Percentiles rank a stretch among this genome's conserved stretches.
phyloP scores from a whole-genome alignment of 2,329 filamentous ascomycete genomes.

The Fusarium abutilonis region DNA sequence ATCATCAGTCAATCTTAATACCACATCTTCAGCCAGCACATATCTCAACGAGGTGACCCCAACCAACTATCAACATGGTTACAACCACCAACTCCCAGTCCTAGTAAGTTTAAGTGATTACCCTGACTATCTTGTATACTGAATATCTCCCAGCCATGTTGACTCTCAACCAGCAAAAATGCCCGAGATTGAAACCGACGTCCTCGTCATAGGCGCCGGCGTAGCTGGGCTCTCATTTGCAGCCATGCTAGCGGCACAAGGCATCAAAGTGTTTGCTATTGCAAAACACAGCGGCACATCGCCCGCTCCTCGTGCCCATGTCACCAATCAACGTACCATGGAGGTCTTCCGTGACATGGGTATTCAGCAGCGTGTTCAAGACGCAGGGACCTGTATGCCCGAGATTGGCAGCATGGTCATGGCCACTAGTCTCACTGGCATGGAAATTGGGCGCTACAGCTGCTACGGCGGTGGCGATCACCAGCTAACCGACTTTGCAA shows the following conservation, averaged over 20 bases:
- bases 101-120: background rate
- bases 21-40: background rate
- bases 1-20: too few species aligned
- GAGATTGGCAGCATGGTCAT: constrained; percentile 20
- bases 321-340: constrained; percentile 28
- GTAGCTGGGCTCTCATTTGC: constrained; percentile 18
- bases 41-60: background rate
- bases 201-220: constrained; percentile 22
- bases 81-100: background rate
- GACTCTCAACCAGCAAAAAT: background rate
- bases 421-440: constrained; percentile 23
- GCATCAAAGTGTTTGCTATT: constrained; percentile 10
- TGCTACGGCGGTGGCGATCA: constrained; percentile 25
- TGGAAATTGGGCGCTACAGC: constrained; percentile 21
- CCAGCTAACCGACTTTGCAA: constrained; percentile 24
- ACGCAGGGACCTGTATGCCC: constrained; percentile 8
- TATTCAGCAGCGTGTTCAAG: constrained; percentile 8
- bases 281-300: constrained; percentile 26
- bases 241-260: constrained; percentile 10
- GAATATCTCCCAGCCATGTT: background rate
- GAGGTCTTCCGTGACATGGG: constrained; percentile 28
- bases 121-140: background rate
- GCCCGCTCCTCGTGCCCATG: constrained; percentile 21
- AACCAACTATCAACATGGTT: background rate
- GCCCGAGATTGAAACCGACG: constrained; percentile 18